A percentile compares a stretch with the other conserved stretches of the same genome.
These are phyloP conservation scores for Westerdykella aurantiaca DNA, from an alignment of 2,329 filamentous ascomycete species.

Conservation along the genomic window DNA sequence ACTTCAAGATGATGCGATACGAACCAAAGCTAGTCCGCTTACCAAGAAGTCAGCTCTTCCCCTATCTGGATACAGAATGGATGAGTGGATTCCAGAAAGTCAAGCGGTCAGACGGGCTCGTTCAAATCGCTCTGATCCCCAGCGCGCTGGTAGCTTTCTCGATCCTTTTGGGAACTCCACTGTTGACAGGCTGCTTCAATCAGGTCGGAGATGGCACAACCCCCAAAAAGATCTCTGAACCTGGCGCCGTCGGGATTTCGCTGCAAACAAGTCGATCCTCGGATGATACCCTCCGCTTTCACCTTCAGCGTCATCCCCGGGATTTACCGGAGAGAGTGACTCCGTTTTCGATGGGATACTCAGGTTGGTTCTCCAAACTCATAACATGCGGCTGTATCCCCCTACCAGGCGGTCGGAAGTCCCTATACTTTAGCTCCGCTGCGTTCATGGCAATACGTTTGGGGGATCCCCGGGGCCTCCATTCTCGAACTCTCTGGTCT, in stretches of 20 bases:
- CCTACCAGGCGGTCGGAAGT: too few species aligned
- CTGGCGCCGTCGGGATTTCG: neutral
- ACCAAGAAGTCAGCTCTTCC: neutral
- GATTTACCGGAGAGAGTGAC: too few species aligned
- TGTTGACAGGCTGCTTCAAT: slow-evolving; percentile 1
- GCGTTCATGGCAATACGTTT: too few species aligned
- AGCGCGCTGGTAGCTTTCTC: slow-evolving; percentile 25
- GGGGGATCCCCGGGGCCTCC: too few species aligned
- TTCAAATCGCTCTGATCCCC: slow-evolving; percentile 14
- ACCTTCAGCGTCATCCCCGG: too few species aligned
- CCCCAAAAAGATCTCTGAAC: neutral
- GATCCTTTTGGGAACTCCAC: slow-evolving; percentile 22
- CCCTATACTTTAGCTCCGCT: too few species aligned
- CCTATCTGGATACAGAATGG: slow-evolving; percentile 11
- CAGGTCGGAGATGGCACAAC: neutral
- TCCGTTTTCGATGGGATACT: too few species aligned
- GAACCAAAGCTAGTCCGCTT: neutral
- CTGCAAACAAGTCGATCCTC: neutral
- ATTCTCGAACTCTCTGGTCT: too few species aligned
- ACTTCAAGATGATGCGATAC: slow-evolving; percentile 3
- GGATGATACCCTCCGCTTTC: too few species aligned
- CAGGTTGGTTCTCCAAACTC: too few species aligned
- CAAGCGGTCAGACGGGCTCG: slow-evolving; percentile 10
- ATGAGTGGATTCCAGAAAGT: slow-evolving; percentile 20
- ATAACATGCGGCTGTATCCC: too few species aligned